phyloP scores from a whole-genome alignment of 2,329 filamentous ascomycete species.

The Stagonosporopsis vannaccii region DNA sequence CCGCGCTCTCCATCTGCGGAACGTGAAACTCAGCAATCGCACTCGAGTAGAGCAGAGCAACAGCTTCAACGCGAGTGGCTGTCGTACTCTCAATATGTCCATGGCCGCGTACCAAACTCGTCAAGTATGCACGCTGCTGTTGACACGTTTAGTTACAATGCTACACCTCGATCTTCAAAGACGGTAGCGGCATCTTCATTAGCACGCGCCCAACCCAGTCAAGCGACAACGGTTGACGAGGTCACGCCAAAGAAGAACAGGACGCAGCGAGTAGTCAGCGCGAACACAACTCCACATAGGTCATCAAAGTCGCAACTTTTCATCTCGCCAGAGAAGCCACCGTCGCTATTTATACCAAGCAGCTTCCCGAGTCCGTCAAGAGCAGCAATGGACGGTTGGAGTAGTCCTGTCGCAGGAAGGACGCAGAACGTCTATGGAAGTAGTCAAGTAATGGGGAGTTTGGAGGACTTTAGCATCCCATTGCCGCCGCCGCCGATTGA shows the following conservation, averaged over 20 bases:
- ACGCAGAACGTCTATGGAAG: conserved; percentile 21
- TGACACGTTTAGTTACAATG: conserved; percentile 39
- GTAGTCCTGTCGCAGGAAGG: conserved; percentile 31
- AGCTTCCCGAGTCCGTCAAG: conserved; percentile 44
- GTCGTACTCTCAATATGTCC: conserved; percentile 42
- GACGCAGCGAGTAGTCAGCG: conserved; percentile 20
- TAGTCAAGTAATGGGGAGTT: conserved; percentile 29
- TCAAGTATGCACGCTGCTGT: conserved; percentile 40
- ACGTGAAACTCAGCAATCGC: conserved; percentile 35
- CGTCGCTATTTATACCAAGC: conserved; percentile 43
- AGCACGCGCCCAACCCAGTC: conserved; percentile 25
- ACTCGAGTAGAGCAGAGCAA: conserved; percentile 44
- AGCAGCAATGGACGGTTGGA: conserved; percentile 29
- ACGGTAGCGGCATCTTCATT: background rate
- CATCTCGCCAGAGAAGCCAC: conserved; percentile 36
- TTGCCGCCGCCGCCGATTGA: conserved; percentile 37
- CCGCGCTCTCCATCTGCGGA: conserved; percentile 31
- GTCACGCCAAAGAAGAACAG: conserved; percentile 30
- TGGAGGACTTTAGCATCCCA: conserved; percentile 47
- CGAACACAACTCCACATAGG: conserved; percentile 34
- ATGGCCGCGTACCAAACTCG: conserved; percentile 22
- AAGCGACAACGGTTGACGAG: conserved; percentile 46
- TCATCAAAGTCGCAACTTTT: conserved; percentile 27
- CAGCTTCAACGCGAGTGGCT: conserved; percentile 43
- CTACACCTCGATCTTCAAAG: conserved; percentile 23